Base-by-base conservation (phyloP, 768 basidiomycete genomes). In the Naganishia onofrii region DNA sequence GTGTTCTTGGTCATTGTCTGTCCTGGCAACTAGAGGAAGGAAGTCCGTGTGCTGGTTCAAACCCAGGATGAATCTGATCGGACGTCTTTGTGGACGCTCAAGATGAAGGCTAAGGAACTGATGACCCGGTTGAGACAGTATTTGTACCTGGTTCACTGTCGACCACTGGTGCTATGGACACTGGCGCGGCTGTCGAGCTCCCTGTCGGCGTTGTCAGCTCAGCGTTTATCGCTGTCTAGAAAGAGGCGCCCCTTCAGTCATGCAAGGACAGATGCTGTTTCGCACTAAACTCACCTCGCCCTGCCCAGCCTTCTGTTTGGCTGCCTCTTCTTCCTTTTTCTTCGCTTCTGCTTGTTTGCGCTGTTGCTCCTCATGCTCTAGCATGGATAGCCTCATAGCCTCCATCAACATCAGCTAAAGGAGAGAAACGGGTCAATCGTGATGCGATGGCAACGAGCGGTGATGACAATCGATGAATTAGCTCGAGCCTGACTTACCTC, bases 331-430 rank as follows among this genome's bases (percentile, higher is more conserved):
- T 32, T 52, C 36, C 56, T 70, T 70, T 26, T 42, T 66, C 44
- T 67, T 71, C 46, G 38, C 79, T 67, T 80, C 83, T 70, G 82
- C 81, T 21, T 76, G 68, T 66, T 82, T 81, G 75, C 87, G 85
- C 78, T 93, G 92, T 67, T 93, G 90, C 76, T 93, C 93, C 81
- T 97, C 94, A 76, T 98, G 93, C 69, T 98, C 95, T 57, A 96
- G 79, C 73, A 97, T 84, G 31, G 93, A 96, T 69, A 96, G 83
- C 67, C 95, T 88, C 93, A 99, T 98, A 5, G 96, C 96, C 82
- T 98, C 96, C 91, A 94, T 94, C 67, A 99, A 84, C 95, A 98
- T 97, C 53, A 99, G 82, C 92, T 99, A 72, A 12, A 46, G 44
- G 3, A 46, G 44, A 26, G 53, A 44, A 23, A 57, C 36, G n/a